These are phyloP conservation scores for Pseudonitzschia delicatissima DNA, from an alignment of 108 stramenopile genomes.

Conservation along the genomic window DNA sequence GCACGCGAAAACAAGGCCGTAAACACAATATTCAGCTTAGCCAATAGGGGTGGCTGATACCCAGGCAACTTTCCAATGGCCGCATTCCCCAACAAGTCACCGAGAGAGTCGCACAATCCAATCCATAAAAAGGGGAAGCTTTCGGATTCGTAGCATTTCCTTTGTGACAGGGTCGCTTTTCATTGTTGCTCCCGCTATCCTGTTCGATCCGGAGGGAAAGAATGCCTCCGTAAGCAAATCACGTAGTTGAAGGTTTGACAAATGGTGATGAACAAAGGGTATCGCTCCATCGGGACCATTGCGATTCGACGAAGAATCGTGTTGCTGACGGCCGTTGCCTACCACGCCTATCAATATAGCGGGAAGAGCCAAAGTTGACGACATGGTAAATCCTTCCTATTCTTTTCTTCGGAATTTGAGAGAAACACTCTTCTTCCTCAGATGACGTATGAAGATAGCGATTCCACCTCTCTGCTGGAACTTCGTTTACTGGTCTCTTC, in stretches of 20 bases:
- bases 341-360: constrained; percentile 7
- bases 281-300: constrained; percentile 13
- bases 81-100: constrained; percentile 18
- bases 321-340: constrained; percentile 13
- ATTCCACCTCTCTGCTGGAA: too few relatives aligned
- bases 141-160: constrained; percentile 19
- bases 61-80: constrained; percentile 11
- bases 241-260: constrained; percentile 15
- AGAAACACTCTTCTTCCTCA: too few relatives aligned
- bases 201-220: neutral
- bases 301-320: constrained; percentile 19
- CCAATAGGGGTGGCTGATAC: constrained; percentile 15
- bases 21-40: constrained; percentile 22
- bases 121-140: constrained; percentile 14
- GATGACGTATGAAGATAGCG: too few relatives aligned
- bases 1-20: constrained; percentile 11
- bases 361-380: neutral
- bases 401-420: too few relatives aligned
- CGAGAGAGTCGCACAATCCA: constrained; percentile 13
- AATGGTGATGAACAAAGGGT: constrained; percentile 8
- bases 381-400: too few relatives aligned
- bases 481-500: too few relatives aligned
- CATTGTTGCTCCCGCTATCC: neutral
- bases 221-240: neutral
- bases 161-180: neutral